These are phyloP conservation scores for Terana coerulea DNA, from an alignment of 768 basidiomycete genomes.

Conservation along the genomic window DNA sequence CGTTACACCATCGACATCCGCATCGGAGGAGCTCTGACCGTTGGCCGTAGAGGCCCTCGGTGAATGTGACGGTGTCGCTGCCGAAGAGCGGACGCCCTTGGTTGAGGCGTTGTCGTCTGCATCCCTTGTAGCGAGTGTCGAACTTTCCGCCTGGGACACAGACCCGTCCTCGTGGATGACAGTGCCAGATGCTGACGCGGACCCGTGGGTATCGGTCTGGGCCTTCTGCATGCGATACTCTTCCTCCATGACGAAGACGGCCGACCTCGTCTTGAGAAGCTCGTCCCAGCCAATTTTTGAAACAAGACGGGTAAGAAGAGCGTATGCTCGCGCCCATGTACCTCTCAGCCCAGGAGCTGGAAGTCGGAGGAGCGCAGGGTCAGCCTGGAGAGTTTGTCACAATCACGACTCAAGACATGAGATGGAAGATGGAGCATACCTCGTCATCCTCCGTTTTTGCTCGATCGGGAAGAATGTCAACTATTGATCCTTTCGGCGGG, in stretches of 20 bases:
- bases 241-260: constrained; percentile 99
- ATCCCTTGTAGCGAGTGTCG: constrained; percentile 26
- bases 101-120: constrained; percentile 75
- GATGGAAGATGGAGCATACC: constrained; percentile 35
- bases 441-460: constrained; percentile 83
- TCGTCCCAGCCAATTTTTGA: constrained; percentile 99
- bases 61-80: constrained; percentile 17
- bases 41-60: constrained; percentile 17
- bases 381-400: constrained; percentile 53
- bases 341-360: constrained; percentile 93
- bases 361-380: constrained; percentile 89
- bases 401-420: neutral
- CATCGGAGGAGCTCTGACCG: constrained; percentile 16
- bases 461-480: constrained; percentile 86
- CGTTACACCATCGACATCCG: constrained; percentile 23
- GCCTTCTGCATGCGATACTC: constrained; percentile 98
- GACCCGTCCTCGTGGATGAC: constrained; percentile 68
- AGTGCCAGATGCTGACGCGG: constrained; percentile 13
- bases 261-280: constrained; percentile 88
- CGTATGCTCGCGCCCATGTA: constrained; percentile 94
- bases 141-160: constrained; percentile 21
- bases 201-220: constrained; percentile 55
- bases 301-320: constrained; percentile 85
- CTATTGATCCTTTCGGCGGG: constrained; percentile 81
- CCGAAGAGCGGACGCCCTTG: constrained; percentile 49